These are phyloP conservation scores for Arthrobotrys megalospora DNA, from an alignment of 2,329 filamentous ascomycete species.

Conservation along the genomic window DNA sequence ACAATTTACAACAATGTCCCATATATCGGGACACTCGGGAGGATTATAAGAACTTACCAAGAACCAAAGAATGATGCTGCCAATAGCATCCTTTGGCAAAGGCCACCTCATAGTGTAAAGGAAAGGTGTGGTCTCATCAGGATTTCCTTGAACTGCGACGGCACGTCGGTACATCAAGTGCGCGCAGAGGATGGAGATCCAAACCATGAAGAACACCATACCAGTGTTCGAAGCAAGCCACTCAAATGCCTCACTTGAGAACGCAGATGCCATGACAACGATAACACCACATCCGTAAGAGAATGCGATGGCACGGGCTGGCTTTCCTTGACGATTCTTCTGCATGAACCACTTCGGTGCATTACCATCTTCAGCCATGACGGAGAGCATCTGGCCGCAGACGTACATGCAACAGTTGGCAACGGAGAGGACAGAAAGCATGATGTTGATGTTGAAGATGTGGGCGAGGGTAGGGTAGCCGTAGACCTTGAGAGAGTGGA, in stretches of 20 bases:
- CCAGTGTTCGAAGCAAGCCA: conserved; percentile 58
- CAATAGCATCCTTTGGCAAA: conserved; percentile 50
- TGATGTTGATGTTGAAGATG: conserved; percentile 58
- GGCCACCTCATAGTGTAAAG: conserved; percentile 52
- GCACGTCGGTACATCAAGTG: conserved; percentile 52
- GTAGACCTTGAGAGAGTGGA: conserved; percentile 38
- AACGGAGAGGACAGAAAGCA: conserved; percentile 55
- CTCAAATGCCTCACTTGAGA: conserved; percentile 50
- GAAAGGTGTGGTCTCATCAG: conserved; percentile 46
- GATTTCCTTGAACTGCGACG: conserved; percentile 43
- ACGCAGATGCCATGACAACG: conserved; percentile 48
- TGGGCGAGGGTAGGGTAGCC: conserved; percentile 51
- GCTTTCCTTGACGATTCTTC: conserved; percentile 54
- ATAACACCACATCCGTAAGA: conserved; percentile 41
- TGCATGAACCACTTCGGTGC: conserved; percentile 44
- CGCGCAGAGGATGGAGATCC: conserved; percentile 50
- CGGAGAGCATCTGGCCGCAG: conserved; percentile 55
- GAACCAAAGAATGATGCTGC: conserved; percentile 47
- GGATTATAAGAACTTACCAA: conserved; percentile 45
- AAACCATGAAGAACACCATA: conserved; percentile 61
- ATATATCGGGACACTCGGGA: neutral
- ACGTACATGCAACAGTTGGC: conserved; percentile 61
- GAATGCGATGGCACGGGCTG: conserved; percentile 49
- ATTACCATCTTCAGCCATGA: conserved; percentile 54
- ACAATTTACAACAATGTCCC: conserved; percentile 28